Conservation (phyloP, 208 protist genomes). For the Strigomonas galati region DNA sequence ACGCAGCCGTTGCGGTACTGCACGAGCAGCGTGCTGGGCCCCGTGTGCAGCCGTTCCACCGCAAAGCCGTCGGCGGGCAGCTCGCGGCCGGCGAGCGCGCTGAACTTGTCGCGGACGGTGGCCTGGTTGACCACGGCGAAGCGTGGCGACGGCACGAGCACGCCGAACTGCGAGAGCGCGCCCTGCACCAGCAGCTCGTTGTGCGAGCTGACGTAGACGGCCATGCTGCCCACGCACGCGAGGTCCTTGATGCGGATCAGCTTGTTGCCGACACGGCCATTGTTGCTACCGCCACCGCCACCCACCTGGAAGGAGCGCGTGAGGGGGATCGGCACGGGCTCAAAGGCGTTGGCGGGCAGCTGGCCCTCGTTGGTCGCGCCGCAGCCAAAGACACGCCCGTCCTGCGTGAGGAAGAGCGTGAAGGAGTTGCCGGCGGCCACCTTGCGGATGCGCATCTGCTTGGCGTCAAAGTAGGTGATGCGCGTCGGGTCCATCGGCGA, state of each 20-base stretch:
- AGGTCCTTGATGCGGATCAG: constrained; percentile 67
- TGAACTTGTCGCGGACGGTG: constrained; percentile 26
- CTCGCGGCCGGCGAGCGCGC: constrained; percentile 3
- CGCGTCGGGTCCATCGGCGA: constrained; percentile 52
- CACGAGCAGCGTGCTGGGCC: constrained; percentile 55
- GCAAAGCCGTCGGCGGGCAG: constrained; percentile 23
- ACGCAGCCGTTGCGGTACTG: constrained; percentile 69
- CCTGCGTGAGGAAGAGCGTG: constrained; percentile 61
- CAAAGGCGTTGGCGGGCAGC: constrained; percentile 57
- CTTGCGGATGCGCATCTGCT: constrained; percentile 34
- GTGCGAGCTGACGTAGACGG: constrained; percentile 46
- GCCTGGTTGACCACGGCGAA: constrained; percentile 43
- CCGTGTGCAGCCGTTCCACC: constrained; percentile 31
- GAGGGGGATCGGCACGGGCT: constrained; percentile 57
- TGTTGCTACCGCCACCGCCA: not conserved
- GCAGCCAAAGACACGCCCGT: constrained; percentile 67
- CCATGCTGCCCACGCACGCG: constrained; percentile 45
- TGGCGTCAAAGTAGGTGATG: constrained; percentile 47
- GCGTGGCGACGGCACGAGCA: constrained; percentile 46
- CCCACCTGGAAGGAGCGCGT: constrained; percentile 32
- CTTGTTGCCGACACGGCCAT: constrained; percentile 26
- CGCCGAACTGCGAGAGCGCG: constrained; percentile 55
- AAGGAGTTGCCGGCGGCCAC: constrained; percentile 60
- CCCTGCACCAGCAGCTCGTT: constrained; percentile 72
- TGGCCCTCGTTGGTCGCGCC: constrained; percentile 64